Percentiles rank a stretch among this genome's conserved stretches.
Evolutionary conservation across 352 stramenopile genomes (phyloP).

Genomic region (Globisporangium cederbergense): DNA sequence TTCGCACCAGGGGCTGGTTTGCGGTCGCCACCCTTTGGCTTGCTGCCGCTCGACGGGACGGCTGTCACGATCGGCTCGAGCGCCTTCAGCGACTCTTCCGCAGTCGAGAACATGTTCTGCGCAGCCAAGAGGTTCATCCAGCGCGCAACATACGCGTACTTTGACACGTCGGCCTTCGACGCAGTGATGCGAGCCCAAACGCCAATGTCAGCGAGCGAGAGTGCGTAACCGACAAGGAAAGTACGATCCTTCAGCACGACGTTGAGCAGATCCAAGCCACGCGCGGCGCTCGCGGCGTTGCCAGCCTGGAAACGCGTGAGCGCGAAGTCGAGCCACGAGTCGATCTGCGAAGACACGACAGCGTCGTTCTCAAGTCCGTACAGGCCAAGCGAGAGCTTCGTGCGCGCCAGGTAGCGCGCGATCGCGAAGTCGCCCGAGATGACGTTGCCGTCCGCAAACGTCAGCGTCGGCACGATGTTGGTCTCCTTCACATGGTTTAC

Average conservation of each 20-base stretch:
- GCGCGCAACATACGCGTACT: slow-evolving; percentile 67
- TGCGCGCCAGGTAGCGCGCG: slow-evolving; percentile 62
- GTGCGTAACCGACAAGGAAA: slow-evolving; percentile 91
- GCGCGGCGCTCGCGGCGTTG: slow-evolving; percentile 19
- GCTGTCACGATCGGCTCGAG: slow-evolving; percentile 28
- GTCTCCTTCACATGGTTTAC: slow-evolving; percentile 44
- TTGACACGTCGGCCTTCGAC: slow-evolving; percentile 38
- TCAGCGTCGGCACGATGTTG: slow-evolving; percentile 65
- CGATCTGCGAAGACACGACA: slow-evolving; percentile 58
- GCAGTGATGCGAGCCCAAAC: slow-evolving; percentile 82
- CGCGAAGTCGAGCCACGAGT: slow-evolving; percentile 95
- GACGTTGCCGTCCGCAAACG: slow-evolving; percentile 44
- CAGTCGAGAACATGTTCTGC: slow-evolving; percentile 58
- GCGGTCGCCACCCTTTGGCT: slow-evolving; percentile 18
- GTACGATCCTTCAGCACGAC: slow-evolving; percentile 85
- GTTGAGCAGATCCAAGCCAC: slow-evolving; percentile 86
- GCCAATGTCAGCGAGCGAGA: slow-evolving; percentile 96
- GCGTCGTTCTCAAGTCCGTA: slow-evolving; percentile 62
- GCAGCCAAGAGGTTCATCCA: slow-evolving; percentile 67
- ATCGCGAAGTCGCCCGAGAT: slow-evolving; percentile 80
- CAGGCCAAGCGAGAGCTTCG: slow-evolving; percentile 35
- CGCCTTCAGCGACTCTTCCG: slow-evolving; percentile 46
- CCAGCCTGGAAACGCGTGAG: slow-evolving; percentile 45
- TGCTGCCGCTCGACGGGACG: slow-evolving; percentile 6
- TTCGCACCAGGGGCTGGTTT: slow-evolving; percentile 10